phyloP scores from a whole-genome alignment of 2,329 filamentous ascomycete genomes.

The Pseudocercospora ulei region DNA sequence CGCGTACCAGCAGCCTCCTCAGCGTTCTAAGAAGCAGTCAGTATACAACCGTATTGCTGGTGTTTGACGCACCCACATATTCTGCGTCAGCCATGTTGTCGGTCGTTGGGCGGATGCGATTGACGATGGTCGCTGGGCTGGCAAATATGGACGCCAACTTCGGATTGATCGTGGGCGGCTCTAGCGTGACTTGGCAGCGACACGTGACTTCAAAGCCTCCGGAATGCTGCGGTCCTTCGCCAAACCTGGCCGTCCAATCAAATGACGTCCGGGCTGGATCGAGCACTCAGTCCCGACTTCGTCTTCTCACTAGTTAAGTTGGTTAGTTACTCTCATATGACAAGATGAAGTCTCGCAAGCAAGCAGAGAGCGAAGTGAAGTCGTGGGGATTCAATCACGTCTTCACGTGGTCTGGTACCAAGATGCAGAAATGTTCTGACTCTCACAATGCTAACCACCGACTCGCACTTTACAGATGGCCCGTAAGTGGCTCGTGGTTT shows the following conservation, averaged over 20 bases:
- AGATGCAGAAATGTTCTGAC: background rate
- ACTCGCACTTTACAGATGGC: conserved; percentile 39
- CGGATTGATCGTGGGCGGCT: conserved; percentile 3
- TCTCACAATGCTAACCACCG: conserved; percentile 1
- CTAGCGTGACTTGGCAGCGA: conserved; percentile 10
- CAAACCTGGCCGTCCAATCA: no score
- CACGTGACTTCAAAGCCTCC: no score
- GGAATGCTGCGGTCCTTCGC: background rate
- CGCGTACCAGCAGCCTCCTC: conserved; percentile 78
- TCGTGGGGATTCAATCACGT: conserved; percentile 61
- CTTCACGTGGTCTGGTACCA: conserved; percentile 54
- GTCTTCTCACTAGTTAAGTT: background rate
- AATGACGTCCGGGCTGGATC: background rate
- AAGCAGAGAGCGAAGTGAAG: conserved; percentile 53
- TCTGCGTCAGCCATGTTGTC: conserved; percentile 71
- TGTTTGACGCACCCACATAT: conserved; percentile 60
- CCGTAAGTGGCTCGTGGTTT: conserved; percentile 45
- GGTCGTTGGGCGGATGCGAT: conserved; percentile 37
- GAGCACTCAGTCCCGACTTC: background rate
- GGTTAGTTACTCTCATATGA: background rate
- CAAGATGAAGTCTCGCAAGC: conserved; percentile 34
- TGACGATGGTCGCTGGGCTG: conserved; percentile 23
- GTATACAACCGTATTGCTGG: conserved; percentile 19
- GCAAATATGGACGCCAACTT: background rate
- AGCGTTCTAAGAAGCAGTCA: conserved; percentile 58